Evolutionary conservation across 2,329 filamentous ascomycete genomes (phyloP), one percentile per base, ranked within the genome.

Genomic region (Penicillium palitans): DNA sequence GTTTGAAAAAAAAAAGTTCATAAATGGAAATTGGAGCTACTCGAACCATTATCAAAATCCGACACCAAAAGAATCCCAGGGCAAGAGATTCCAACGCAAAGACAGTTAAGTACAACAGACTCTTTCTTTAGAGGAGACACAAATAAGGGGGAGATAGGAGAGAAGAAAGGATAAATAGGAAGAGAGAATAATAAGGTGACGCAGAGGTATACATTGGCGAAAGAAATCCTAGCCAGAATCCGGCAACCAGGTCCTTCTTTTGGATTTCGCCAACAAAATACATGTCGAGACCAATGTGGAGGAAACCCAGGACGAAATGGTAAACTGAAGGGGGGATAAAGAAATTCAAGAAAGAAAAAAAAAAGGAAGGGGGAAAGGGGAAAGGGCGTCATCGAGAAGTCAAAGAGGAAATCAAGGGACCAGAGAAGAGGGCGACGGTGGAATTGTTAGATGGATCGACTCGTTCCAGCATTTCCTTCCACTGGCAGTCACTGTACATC

Each of bases 271-370:
- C 56, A 52, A 64, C 59, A 64, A 58, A 61, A 63, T 62, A 69
- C 58, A 69, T 65, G 61, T 61, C 60, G 61, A 67, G 66, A 63
- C 62, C 61, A 57, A 66, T 64, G 63, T 53, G 47, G 70, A 76
- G 70, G 72, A 70, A 74, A 74, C 71, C 69, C 54, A 65, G 67
- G 66, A 66, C 70, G 68, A 72, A 65, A 56, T 56, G 52, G 61
- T 61, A 68, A 71, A 61, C 40, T 45, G 54, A 60, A 62, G 50
- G 48, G 60, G 60, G 57, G 54, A 65, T 57, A 62, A 60, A 71
- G 68, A 68, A 71, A 71, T 71, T 64, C 59, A 66, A 70, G 67
- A 71, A 67, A 64, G 66, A 70, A 66, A 65, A 68, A 60, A 65
- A 68, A 58, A 63, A 63, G 67, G 66, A 69, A 70, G 64, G 62